Percentiles rank a stretch among this genome's conserved stretches.
These are phyloP conservation scores for Elongisporangium senticosum DNA, from an alignment of 352 stramenopile genomes.

Conservation along the genomic window DNA sequence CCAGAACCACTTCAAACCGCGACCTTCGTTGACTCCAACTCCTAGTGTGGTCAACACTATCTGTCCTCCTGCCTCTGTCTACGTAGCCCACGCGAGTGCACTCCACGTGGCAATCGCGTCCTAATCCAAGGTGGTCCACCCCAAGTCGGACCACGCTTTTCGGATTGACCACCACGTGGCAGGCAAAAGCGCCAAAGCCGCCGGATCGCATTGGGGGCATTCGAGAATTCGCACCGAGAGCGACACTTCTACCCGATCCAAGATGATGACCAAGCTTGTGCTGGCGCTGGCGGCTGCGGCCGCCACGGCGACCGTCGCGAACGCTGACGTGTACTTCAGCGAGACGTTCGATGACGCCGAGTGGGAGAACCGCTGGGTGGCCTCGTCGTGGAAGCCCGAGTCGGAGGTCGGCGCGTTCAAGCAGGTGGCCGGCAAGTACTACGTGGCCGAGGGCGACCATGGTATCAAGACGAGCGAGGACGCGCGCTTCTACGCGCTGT, in stretches of 20 bases:
- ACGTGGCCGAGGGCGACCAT: constrained; percentile 87
- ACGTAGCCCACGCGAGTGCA: background rate
- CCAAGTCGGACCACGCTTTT: background rate
- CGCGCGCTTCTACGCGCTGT: constrained; percentile 97
- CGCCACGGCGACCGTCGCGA: constrained; percentile 38
- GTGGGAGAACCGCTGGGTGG: constrained; percentile 75
- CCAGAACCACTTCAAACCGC: background rate
- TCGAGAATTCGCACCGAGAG: constrained; percentile 16
- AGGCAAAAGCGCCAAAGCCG: background rate
- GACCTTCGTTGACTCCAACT: too few relatives aligned
- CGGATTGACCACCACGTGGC: background rate
- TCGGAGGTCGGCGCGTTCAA: constrained; percentile 93
- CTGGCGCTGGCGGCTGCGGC: constrained; percentile 40
- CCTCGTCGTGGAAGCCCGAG: constrained; percentile 93
- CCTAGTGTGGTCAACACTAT: background rate
- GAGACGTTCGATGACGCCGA: constrained; percentile 91
- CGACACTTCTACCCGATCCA: constrained; percentile 3
- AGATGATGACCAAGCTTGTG: constrained; percentile 66
- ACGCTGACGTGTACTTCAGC: constrained; percentile 88
- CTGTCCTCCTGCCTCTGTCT: background rate
- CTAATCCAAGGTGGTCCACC: background rate
- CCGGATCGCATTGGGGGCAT: constrained; percentile 7
- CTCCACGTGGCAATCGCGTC: background rate
- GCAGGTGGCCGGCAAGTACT: constrained; percentile 92
- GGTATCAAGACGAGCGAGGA: constrained; percentile 94